phyloP scores from a whole-genome alignment of 257 asterid genomes.

The Linaria vulgaris region DNA sequence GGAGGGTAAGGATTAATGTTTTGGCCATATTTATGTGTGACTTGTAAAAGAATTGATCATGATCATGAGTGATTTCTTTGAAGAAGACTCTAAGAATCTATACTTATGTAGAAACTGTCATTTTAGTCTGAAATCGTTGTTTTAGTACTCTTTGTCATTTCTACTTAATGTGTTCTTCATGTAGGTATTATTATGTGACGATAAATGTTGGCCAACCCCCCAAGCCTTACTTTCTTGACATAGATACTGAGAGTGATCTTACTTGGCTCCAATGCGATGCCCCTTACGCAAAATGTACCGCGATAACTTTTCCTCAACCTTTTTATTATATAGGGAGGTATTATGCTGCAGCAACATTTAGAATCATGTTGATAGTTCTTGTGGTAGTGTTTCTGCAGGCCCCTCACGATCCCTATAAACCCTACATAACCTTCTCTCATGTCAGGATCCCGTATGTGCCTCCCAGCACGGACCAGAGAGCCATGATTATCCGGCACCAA shows the following conservation, averaged over 20 bases:
- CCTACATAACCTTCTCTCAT: slow-evolving; percentile 51
- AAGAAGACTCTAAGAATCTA: too few relatives aligned
- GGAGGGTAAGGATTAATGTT: neutral
- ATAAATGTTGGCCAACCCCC: slow-evolving; percentile 70
- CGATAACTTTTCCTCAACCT: slow-evolving; percentile 59
- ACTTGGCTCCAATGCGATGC: slow-evolving; percentile 99
- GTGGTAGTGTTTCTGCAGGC: slow-evolving; percentile 51
- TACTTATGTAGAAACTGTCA: neutral
- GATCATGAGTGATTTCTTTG: neutral
- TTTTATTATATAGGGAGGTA: too few relatives aligned
- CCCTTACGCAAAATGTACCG: slow-evolving; percentile 86
- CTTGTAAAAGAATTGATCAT: neutral
- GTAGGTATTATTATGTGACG: slow-evolving; percentile 68
- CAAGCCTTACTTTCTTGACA: slow-evolving; percentile 92
- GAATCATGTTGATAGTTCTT: neutral
- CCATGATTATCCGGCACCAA: slow-evolving; percentile 38
- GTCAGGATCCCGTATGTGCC: slow-evolving; percentile 64
- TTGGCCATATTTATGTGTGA: neutral
- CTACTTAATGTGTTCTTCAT: slow-evolving; percentile 11
- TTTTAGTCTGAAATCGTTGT: neutral
- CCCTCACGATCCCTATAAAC: slow-evolving; percentile 78
- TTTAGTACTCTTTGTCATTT: neutral
- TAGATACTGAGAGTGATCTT: slow-evolving; percentile 97
- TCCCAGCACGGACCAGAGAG: slow-evolving; percentile 47
- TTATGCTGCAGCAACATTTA: neutral